A percentile compares a stretch with the other conserved stretches of the same genome.
Conservation (phyloP, 2,329 filamentous ascomycete genomes). For the Nemania abortiva region DNA sequence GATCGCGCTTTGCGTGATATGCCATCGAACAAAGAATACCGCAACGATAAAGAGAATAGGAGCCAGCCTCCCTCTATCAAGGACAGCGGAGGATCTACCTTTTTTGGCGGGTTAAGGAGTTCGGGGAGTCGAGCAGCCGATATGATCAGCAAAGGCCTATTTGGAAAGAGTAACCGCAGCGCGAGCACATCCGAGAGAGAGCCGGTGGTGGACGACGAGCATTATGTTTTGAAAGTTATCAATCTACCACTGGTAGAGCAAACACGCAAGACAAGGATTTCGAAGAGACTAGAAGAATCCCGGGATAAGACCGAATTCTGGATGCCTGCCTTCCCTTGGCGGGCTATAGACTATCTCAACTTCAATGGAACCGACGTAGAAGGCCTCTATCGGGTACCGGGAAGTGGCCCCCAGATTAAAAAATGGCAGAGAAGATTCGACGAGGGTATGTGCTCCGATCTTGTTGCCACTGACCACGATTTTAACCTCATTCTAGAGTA, state of each 20-base stretch:
- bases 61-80: constrained; percentile 67
- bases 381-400: constrained; percentile 91
- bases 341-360: constrained; percentile 96
- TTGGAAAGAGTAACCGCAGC: constrained; percentile 80
- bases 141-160: constrained; percentile 84
- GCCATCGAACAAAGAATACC: constrained; percentile 57
- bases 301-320: constrained; percentile 97
- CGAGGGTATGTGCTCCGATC: constrained; percentile 67
- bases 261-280: constrained; percentile 90
- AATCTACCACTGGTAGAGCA: constrained; percentile 89
- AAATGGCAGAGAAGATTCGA: constrained; percentile 95
- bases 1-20: constrained; percentile 70
- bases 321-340: constrained; percentile 97
- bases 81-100: constrained; percentile 71
- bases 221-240: constrained; percentile 86
- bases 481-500: constrained; percentile 66
- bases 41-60: constrained; percentile 62
- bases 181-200: constrained; percentile 77
- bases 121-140: constrained; percentile 81
- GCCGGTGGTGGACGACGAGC: constrained; percentile 78
- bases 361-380: constrained; percentile 95
- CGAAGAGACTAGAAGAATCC: constrained; percentile 86
- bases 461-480: constrained; percentile 1
- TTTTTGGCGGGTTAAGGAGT: constrained; percentile 80
- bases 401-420: constrained; percentile 89